Percentiles rank a stretch among this genome's conserved stretches.
These are phyloP conservation scores for Ophiocordyceps australis DNA, from an alignment of 2,329 filamentous ascomycete genomes.

Conservation along the genomic window DNA sequence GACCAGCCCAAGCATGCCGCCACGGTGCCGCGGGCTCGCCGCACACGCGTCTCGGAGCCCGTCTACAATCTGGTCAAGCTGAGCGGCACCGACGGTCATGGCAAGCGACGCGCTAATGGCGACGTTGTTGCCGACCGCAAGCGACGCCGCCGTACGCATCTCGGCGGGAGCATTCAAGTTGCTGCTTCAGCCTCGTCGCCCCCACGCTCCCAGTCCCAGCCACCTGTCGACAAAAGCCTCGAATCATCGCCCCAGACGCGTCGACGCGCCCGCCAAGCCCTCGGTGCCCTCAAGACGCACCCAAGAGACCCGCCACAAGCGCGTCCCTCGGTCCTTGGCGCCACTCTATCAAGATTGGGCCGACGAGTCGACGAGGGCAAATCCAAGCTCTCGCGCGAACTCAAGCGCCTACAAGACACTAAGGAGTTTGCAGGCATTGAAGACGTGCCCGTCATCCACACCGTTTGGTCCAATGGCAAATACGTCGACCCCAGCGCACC, in stretches of 20 bases:
- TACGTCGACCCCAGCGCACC: constrained; percentile 28
- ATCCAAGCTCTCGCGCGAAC: constrained; percentile 33
- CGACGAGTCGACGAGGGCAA: constrained; percentile 31
- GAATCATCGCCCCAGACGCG: constrained; percentile 10
- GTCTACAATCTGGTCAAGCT: constrained; percentile 51
- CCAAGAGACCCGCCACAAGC: constrained; percentile 25
- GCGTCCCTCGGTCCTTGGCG: constrained; percentile 9
- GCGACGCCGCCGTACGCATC: constrained; percentile 25
- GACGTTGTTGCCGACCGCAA: constrained; percentile 24
- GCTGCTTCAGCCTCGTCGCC: constrained; percentile 5
- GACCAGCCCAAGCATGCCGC: no score
- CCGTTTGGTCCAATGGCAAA: constrained; percentile 49
- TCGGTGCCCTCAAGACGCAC: no score
- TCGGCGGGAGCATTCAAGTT: constrained; percentile 9
- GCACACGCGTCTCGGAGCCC: constrained; percentile 33
- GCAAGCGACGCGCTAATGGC: constrained; percentile 33
- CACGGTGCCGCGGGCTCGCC: constrained; percentile 25
- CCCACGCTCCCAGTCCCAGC: background rate
- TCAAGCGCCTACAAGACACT: constrained; percentile 41
- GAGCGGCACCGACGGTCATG: constrained; percentile 42
- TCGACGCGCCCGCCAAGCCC: constrained; percentile 13
- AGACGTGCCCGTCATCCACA: constrained; percentile 34
- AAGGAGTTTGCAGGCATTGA: constrained; percentile 44
- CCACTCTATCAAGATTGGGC: constrained; percentile 32
- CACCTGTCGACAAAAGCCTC: background rate